These are phyloP conservation scores for Solanum sejunctum DNA, from an alignment of 257 asterid species.

Conservation along the genomic window DNA sequence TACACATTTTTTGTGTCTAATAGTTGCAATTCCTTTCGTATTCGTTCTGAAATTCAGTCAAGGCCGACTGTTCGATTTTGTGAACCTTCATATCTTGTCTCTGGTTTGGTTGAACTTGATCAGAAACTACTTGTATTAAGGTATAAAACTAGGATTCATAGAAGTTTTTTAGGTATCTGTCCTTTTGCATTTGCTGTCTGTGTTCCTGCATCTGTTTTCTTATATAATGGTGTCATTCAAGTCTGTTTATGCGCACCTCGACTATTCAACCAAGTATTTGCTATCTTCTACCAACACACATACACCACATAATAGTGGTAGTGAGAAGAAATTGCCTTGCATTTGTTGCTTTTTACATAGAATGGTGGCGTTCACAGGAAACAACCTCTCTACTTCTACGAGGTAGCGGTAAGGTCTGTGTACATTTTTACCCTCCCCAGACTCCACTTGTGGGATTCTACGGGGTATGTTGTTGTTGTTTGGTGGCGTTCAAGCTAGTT, in stretches of 20 bases:
- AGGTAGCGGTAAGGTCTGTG: too few relatives aligned
- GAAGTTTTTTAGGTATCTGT: neutral
- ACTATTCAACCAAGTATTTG: neutral
- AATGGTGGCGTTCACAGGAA: neutral
- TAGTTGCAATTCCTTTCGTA: neutral
- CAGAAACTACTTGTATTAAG: neutral
- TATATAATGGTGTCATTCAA: neutral
- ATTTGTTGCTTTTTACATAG: neutral
- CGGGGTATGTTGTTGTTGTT: too few relatives aligned
- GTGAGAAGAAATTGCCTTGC: neutral
- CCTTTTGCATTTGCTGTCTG: neutral
- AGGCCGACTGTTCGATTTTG: neutral
- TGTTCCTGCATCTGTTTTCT: neutral
- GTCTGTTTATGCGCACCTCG: neutral
- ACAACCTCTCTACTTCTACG: too few relatives aligned
- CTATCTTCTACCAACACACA: neutral
- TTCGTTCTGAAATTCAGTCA: neutral
- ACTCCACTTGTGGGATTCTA: too few relatives aligned
- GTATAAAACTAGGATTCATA: neutral
- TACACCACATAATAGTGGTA: rapidly evolving
- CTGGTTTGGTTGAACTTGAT: neutral
- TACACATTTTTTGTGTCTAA: neutral
- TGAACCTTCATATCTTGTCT: neutral
- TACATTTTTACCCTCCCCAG: too few relatives aligned
- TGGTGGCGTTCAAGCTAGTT: neutral